Base-by-base conservation (phyloP, 768 basidiomycete species). In the Suillus americanus region DNA sequence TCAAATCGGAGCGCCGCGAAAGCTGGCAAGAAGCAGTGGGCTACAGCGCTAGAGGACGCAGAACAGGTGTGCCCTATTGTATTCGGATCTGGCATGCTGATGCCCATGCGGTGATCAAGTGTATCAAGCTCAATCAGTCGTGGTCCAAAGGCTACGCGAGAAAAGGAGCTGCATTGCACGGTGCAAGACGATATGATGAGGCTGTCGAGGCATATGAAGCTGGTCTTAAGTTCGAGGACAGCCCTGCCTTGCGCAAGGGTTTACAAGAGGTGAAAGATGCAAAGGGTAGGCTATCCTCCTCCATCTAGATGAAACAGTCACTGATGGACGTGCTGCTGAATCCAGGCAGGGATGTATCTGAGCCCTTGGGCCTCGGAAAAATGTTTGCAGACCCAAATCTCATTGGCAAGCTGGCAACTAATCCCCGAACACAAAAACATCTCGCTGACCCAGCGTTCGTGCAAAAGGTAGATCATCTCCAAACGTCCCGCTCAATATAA, bases 111-210 rank as follows among this genome's bases (percentile, higher is more conserved):
- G 51, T 43, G 57, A 61, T 50, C 62, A 68, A 96, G 94, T 94
- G 92, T 66, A 83, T 96, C 73, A 84, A 85, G 71, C 80, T 91
- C 64, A 92, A 90, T 69, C 87, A 92, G 5, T 79, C 84, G 1
- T 97, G 96, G 92, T 80, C 89, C 33, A 98, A 98, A 75, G 95
- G 95, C 7, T 94, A 90, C 79, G 90, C 89, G 18, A 86, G 96
- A 63, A 95, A 95, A 74, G 96, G 96, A 54, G 95, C 96, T 57
- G 96, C 96, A 33, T 78, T 97, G 65, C 96, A 97, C 71, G 96
- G 96, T 38, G 81, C 86, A 41, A 82, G 83, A 64, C 81, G 83
- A 74, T 97, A 86, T 71, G 90, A 89, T 64, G 93, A 95, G 18
- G 95, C 95, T 8, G 90, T 97, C 68, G 81, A 84, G 62, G 87